Percentiles rank a stretch among this genome's conserved stretches.
Evolutionary conservation across 345 rosid genomes (phyloP).

Genomic region (Euclidium syriacum): DNA sequence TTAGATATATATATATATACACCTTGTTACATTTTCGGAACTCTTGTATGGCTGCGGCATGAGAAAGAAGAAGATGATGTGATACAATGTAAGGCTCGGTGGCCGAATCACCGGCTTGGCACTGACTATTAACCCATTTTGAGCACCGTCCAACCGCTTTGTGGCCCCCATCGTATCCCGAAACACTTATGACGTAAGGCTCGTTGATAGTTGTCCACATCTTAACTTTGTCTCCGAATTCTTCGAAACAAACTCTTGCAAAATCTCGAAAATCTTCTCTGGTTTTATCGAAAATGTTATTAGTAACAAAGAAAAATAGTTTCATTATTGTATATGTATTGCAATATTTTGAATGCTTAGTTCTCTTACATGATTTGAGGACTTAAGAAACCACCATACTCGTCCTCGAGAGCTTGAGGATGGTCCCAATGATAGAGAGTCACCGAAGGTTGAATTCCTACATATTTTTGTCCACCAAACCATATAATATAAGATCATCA

Average conservation of each 20-base stretch:
- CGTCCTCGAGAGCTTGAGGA: slow-evolving; percentile 42
- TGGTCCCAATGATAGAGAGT: slow-evolving; percentile 51
- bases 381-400: slow-evolving; percentile 40
- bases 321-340: neutral
- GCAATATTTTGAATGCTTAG: neutral
- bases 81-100: slow-evolving; percentile 24
- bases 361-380: slow-evolving; percentile 35
- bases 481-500: neutral
- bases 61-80: slow-evolving; percentile 30
- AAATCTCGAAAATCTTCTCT: slow-evolving; percentile 42
- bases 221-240: slow-evolving; percentile 43
- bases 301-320: neutral
- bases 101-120: slow-evolving; percentile 32
- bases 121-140: slow-evolving; percentile 8
- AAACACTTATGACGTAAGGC: slow-evolving; percentile 25
- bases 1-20: neutral
- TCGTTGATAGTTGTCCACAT: slow-evolving; percentile 49
- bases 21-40: slow-evolving; percentile 24
- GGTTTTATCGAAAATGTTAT: neutral
- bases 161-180: slow-evolving; percentile 26
- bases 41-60: slow-evolving; percentile 26
- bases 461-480: neutral
- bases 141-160: slow-evolving; percentile 35
- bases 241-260: slow-evolving; percentile 33
- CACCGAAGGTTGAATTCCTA: slow-evolving; percentile 37